Base-by-base conservation (phyloP, 768 basidiomycete genomes). In the Lentinula edodes region DNA sequence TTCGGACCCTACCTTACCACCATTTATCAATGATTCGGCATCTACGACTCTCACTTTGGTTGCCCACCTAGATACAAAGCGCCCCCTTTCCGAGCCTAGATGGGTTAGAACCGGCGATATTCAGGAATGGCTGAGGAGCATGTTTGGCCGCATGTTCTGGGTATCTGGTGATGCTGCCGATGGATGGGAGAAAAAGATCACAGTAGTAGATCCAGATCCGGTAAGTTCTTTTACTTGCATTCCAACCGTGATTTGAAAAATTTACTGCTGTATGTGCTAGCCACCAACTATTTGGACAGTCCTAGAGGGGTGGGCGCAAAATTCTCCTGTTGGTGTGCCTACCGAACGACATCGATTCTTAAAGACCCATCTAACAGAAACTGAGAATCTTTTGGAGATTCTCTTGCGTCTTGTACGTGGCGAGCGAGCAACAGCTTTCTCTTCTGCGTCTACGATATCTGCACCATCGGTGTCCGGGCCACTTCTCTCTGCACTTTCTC, bases 21-120 rank as follows among this genome's bases (percentile, higher is more conserved):
- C 89, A 12, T 90, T 95, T 67, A 78, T 79, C 54, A 84, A 82
- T 68, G 76, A 76, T 7, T 53, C 74, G 23, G 71, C 81, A 18
- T 85, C 89, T 32, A 74, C 80, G 23, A 81, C 82, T 34, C 69
- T 90, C 18, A 84, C 81, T n/a, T 76, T 97, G 51, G 68, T 83
- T 9, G 87, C 90, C 23, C 83, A 93, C 74, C 83, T 98, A 63
- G 96, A 99, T 72, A 91, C 84, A 61, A 85, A 83, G 36, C 86
- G 90, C 61, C 97, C 97, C 0, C 75, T 98, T 38, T 95, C 94
- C 15, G 95, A 98, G 71, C 94, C 97, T 6, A 91, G 93, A 71
- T 99, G 96, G 97, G 93, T 94, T 41, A 93, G 94, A 73, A 89
- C 90, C 7, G 96, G 96, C 35, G 91, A 95, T 69, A 84, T 95